These are phyloP conservation scores for Pyrenochaeta sp. DNA, from an alignment of 2,329 filamentous ascomycete genomes.

Conservation along the genomic window DNA sequence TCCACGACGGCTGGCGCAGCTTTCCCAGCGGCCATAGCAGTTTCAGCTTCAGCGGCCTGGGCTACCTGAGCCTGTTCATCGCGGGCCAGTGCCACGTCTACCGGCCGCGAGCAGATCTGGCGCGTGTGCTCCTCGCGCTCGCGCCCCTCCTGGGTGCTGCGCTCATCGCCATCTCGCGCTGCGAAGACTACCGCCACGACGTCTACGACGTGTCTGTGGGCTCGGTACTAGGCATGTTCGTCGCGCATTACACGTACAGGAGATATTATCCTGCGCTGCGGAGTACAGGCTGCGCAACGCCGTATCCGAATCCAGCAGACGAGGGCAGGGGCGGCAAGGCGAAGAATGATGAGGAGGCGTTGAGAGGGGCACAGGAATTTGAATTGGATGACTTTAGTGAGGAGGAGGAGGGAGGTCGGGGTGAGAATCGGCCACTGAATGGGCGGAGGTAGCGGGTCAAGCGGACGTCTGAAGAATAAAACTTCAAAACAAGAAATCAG, in stretches of 20 bases:
- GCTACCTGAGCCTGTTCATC: constrained; percentile 75
- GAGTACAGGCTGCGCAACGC: constrained; percentile 59
- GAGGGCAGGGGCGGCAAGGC: constrained; percentile 42
- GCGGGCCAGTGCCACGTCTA: constrained; percentile 70
- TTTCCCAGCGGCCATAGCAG: constrained; percentile 84
- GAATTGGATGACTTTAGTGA: constrained; percentile 45
- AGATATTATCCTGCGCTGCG: constrained; percentile 66
- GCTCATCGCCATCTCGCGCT: constrained; percentile 67
- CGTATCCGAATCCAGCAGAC: constrained; percentile 54
- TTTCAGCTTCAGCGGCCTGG: constrained; percentile 80
- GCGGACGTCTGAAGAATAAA: too few relatives aligned
- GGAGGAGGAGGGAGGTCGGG: constrained; percentile 29
- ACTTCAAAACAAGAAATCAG: too few relatives aligned
- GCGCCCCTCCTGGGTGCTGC: constrained; percentile 64
- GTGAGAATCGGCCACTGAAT: constrained; percentile 31
- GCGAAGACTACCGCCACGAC: constrained; percentile 70
- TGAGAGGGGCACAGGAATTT: constrained; percentile 41
- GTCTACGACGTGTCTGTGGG: constrained; percentile 68
- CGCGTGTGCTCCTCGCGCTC: constrained; percentile 62
- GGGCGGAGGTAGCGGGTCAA: constrained; percentile 24
- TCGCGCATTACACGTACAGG: constrained; percentile 66
- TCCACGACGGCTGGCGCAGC: constrained; percentile 85
- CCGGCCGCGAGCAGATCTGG: constrained; percentile 64
- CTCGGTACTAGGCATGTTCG: constrained; percentile 60
- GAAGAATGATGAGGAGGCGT: constrained; percentile 55